A percentile compares a stretch with the other conserved stretches of the same genome.
These are phyloP conservation scores for Russula abietina DNA, from an alignment of 768 basidiomycete genomes.

Conservation along the genomic window DNA sequence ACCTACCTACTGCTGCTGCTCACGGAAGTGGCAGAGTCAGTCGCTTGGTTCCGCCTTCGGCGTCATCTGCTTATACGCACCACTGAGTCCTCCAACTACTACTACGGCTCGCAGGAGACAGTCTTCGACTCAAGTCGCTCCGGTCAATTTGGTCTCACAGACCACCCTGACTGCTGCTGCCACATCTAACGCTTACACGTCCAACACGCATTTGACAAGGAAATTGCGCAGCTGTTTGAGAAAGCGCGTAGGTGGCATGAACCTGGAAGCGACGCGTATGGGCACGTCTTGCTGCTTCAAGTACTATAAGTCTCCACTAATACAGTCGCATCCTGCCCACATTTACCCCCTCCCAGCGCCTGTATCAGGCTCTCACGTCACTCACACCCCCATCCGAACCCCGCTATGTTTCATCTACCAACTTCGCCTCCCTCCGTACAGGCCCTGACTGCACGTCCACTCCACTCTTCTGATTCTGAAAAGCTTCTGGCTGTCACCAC, in stretches of 20 bases:
- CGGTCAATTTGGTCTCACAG: constrained; percentile 17
- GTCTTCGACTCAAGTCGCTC: constrained; percentile 2
- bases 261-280: constrained; percentile 63
- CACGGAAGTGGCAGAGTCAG: neutral
- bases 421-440: constrained; percentile 69
- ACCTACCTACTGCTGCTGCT: neutral
- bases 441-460: constrained; percentile 71
- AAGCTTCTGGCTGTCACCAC: constrained; percentile 63
- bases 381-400: constrained; percentile 47
- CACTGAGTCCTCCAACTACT: neutral
- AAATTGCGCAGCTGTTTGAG: constrained; percentile 77
- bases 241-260: constrained; percentile 74
- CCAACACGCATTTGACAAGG: constrained; percentile 71
- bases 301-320: constrained; percentile 39
- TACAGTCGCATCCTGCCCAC: constrained; percentile 1
- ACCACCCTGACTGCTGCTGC: neutral
- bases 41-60: neutral
- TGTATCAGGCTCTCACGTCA: constrained; percentile 83
- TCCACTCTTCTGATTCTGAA: constrained; percentile 45
- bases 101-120: neutral
- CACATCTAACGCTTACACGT: constrained; percentile 45
- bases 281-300: constrained; percentile 73
- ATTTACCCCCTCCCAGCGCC: constrained; percentile 44
- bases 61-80: neutral
- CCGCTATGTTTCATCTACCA: constrained; percentile 50